These are phyloP conservation scores for Calycina marina DNA, from an alignment of 2,329 filamentous ascomycete species.

Conservation along the genomic window DNA sequence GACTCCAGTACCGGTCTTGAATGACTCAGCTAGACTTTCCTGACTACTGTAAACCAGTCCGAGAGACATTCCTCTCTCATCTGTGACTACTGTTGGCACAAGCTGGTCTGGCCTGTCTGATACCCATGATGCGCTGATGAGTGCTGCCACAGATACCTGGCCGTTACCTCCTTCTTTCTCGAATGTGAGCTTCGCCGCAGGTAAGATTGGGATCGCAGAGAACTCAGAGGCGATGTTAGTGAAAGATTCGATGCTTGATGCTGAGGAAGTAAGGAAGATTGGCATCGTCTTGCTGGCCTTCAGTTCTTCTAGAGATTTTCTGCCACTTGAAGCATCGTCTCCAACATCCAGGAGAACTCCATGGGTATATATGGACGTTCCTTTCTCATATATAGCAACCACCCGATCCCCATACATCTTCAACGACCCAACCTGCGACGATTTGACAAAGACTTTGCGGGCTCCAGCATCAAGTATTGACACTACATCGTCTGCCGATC, in stretches of 20 bases:
- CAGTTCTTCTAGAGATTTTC: constrained; percentile 12
- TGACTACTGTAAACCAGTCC: constrained; percentile 90
- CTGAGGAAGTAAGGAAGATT: constrained; percentile 15
- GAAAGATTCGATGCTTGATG: constrained; percentile 9
- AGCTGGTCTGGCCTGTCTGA: constrained; percentile 75
- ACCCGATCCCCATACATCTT: constrained; percentile 41
- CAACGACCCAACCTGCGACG: constrained; percentile 47
- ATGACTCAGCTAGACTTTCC: constrained; percentile 75
- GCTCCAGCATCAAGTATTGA: constrained; percentile 76
- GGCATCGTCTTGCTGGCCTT: constrained; percentile 17
- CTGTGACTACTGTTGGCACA: constrained; percentile 79
- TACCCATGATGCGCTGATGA: constrained; percentile 62
- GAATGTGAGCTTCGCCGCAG: constrained; percentile 55
- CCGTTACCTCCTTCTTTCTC: constrained; percentile 42
- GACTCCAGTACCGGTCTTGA: constrained; percentile 65
- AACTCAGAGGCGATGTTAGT: constrained; percentile 13
- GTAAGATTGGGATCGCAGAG: constrained; percentile 55
- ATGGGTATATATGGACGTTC: constrained; percentile 13
- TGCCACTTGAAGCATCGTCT: constrained; percentile 29
- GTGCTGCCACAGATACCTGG: constrained; percentile 49
- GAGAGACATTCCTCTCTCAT: constrained; percentile 71
- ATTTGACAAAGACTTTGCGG: constrained; percentile 66
- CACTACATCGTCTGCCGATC: constrained; percentile 57
- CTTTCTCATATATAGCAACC: constrained; percentile 19
- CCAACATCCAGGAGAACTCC: constrained; percentile 18